Conservation (phyloP, 768 basidiomycete genomes). For the Cystobasidium tubakii region DNA sequence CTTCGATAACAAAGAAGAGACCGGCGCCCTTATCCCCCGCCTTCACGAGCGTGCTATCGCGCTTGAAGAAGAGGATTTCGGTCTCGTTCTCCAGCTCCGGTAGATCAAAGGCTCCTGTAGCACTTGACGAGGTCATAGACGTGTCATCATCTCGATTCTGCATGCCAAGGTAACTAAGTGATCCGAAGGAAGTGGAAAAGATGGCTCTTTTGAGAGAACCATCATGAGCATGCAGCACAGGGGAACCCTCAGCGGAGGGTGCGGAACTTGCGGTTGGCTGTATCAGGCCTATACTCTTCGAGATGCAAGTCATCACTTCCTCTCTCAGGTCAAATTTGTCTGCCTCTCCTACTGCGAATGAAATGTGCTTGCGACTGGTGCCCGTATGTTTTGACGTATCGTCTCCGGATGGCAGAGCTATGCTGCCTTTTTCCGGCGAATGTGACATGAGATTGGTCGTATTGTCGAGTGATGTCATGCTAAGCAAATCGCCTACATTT, state of each 20-base stretch:
- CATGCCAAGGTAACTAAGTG: conserved; percentile 46
- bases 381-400: conserved; percentile 25
- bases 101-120: conserved; percentile 60
- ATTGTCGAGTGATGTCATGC: conserved; percentile 48
- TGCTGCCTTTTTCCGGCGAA: conserved; percentile 42
- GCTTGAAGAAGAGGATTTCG: conserved; percentile 86
- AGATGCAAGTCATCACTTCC: conserved; percentile 95
- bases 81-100: conserved; percentile 91
- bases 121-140: conserved; percentile 42
- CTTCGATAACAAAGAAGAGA: conserved; percentile 90
- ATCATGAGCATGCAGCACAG: conserved; percentile 46
- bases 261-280: conserved; percentile 61
- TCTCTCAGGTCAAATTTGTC: conserved; percentile 91
- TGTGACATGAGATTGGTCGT: conserved; percentile 38
- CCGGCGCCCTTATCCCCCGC: conserved; percentile 73
- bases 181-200: conserved; percentile 48
- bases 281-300: conserved; percentile 88
- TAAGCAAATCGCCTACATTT: conserved; percentile 50
- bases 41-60: conserved; percentile 75
- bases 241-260: conserved; percentile 47
- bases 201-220: conserved; percentile 36
- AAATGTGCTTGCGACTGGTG: conserved; percentile 30
- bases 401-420: conserved; percentile 15
- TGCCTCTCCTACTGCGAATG: conserved; percentile 44
- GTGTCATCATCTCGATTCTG: conserved; percentile 47